These are phyloP conservation scores for Vanrija pseudolonga DNA, from an alignment of 1,284 basidiomycete genomes.

Conservation along the genomic window DNA sequence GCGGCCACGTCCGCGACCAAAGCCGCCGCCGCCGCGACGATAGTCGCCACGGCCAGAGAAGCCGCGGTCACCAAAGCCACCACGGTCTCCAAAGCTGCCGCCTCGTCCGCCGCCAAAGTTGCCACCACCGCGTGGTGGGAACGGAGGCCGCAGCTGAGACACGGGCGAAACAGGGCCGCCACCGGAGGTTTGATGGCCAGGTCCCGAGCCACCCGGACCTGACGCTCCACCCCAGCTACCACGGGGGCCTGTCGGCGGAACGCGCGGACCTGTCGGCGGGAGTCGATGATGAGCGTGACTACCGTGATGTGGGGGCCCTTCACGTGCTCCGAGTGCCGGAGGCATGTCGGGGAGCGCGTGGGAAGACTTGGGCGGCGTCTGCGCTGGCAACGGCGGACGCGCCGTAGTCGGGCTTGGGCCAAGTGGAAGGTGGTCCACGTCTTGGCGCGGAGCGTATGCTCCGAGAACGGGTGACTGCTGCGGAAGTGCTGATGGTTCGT, in stretches of 20 bases:
- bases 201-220: neutral
- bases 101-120: no score
- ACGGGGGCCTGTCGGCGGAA: conserved; percentile 16
- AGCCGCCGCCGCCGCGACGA: conserved; percentile 2
- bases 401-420: neutral
- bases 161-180: conserved; percentile 15
- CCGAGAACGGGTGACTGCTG: neutral
- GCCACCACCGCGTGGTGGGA: neutral
- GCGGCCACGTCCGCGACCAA: conserved; percentile 14
- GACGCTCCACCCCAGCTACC: conserved; percentile 5
- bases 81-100: conserved; percentile 13
- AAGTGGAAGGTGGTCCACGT: neutral
- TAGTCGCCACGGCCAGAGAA: conserved; percentile 6
- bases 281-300: conserved; percentile 1
- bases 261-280: conserved; percentile 15
- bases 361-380: conserved; percentile 11
- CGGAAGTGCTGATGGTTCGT: neutral
- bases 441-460: conserved; percentile 4
- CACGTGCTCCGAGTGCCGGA: conserved; percentile 7
- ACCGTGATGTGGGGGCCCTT: conserved; percentile 14
- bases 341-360: conserved; percentile 16
- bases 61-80: conserved; percentile 11
- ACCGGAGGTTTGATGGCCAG: neutral
- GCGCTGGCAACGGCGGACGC: conserved; percentile 6
- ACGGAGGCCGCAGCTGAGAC: conserved; percentile 4